A percentile compares a stretch with the other conserved stretches of the same genome.
Conservation (phyloP, 768 basidiomycete genomes). For the Lactarius pseudohatsudake region DNA sequence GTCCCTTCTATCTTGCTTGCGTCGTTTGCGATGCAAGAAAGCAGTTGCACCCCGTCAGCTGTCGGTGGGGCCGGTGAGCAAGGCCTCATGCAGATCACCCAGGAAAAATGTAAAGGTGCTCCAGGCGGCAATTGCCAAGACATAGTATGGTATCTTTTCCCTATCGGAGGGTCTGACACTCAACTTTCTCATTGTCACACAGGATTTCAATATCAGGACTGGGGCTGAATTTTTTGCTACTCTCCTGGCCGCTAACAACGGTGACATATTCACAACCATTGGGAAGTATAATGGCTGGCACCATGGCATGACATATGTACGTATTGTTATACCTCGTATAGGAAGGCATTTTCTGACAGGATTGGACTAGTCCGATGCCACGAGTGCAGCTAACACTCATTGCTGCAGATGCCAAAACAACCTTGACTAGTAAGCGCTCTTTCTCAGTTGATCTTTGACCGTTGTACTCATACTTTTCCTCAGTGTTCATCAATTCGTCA, state of each 20-base stretch:
- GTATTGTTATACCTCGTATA: constrained; percentile 29
- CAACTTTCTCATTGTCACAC: background rate
- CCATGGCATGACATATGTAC: constrained; percentile 56
- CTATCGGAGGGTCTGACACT: background rate
- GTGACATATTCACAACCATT: constrained; percentile 55
- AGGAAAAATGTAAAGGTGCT: constrained; percentile 70
- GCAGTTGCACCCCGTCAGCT: constrained; percentile 62
- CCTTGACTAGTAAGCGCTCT: constrained; percentile 70
- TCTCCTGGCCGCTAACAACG: constrained; percentile 48
- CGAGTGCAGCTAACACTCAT: constrained; percentile 48
- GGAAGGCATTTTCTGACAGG: background rate
- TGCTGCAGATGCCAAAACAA: constrained; percentile 82
- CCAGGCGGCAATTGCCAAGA: constrained; percentile 45
- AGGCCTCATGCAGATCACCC: constrained; percentile 83
- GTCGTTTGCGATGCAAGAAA: constrained; percentile 89
- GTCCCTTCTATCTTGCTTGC: constrained; percentile 80
- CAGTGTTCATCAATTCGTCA: constrained; percentile 68
- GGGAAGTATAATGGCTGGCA: constrained; percentile 81
- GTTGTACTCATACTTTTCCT: constrained; percentile 2
- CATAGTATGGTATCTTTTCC: constrained; percentile 33
- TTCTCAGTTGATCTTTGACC: background rate
- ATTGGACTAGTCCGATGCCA: constrained; percentile 48
- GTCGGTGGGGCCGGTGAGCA: constrained; percentile 80
- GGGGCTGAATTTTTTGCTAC: constrained; percentile 60
- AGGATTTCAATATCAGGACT: constrained; percentile 73